Conservation (phyloP, 805 yeast species). For the Naumovozyma castellii region DNA sequence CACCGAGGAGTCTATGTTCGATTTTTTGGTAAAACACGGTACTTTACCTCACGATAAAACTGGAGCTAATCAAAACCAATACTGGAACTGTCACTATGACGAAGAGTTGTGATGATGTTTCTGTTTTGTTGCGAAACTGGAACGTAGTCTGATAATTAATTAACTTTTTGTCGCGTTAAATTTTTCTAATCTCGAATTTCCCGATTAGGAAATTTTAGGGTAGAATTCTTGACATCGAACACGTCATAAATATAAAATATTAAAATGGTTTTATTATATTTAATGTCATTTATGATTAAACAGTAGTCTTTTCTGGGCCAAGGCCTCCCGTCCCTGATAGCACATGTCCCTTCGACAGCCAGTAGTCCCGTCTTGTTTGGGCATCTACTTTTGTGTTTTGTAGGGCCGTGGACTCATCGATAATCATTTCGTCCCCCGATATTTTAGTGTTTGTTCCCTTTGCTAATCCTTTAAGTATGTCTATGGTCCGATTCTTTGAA, state of each 20-base stretch:
- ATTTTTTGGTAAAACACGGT: too few relatives aligned
- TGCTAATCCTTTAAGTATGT: neutral
- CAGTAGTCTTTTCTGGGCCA: neutral
- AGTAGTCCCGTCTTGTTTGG: conserved; percentile 27
- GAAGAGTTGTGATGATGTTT: too few relatives aligned
- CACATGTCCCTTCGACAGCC: conserved; percentile 28
- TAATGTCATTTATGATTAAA: neutral
- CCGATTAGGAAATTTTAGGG: neutral
- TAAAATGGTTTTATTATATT: neutral
- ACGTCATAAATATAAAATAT: neutral
- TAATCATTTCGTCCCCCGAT: neutral
- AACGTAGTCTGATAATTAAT: too few relatives aligned
- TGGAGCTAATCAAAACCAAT: too few relatives aligned
- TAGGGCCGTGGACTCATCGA: conserved; percentile 1
- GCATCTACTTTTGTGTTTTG: conserved; percentile 23
- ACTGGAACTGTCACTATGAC: too few relatives aligned
- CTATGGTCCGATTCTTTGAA: neutral
- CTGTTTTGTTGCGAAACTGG: too few relatives aligned
- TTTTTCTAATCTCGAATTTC: neutral
- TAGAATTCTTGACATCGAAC: neutral
- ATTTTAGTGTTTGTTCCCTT: neutral
- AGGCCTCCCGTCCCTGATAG: conserved; percentile 4
- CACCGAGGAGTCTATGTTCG: too few relatives aligned
- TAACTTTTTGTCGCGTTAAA: neutral
- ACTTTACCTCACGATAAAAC: too few relatives aligned